Base-by-base conservation (phyloP, 768 basidiomycete genomes). In the Mycena rebaudengoi region DNA sequence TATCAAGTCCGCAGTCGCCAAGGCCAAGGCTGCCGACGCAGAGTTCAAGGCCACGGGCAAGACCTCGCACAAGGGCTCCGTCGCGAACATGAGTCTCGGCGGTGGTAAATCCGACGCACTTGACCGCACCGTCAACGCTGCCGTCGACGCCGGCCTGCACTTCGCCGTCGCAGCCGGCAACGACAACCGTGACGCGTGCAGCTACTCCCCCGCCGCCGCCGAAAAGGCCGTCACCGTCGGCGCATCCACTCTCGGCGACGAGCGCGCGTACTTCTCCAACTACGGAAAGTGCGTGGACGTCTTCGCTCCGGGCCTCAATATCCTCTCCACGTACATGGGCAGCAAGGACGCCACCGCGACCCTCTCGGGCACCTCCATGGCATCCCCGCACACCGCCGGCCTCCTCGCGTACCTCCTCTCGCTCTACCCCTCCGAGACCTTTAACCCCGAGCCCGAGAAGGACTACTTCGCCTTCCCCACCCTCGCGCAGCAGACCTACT, bases 151-250 rank as follows among this genome's bases (percentile, higher is more conserved):
- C 33, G 98, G 98, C 37, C 84, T 99, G 32, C 95, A 98, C 83
- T 98, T 99, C 69, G 94, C 97, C 64, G 98, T 99, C 63, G 97
- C 97, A 64, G 96, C 96, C 64, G 96, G 94, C 33, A 94, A 93
- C 68, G 92, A 94, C 73, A 90, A 92, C 80, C 87, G 86, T 70
- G 92, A 97, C 72, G 95, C 95, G 13, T 99, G 97, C 84, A 82
- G 82, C 68, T 98, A 91, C 80, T 99, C 96, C 1, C 98, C 98
- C 33, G 98, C 96, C 26, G 88, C 87, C 7, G 88, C 98, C 5
- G 85, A 91, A 80, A 88, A 92, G 56, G 94, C 98, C 16, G 86
- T 99, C 65, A 98, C 98, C 49, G 98, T 99, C 56, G 98, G 92
- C 69, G 98, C 98, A 29, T 91, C 91, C 3, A 94, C 93, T 2